Base-by-base conservation (phyloP, 2,329 filamentous ascomycete species). In the Botrytis squamosa region DNA sequence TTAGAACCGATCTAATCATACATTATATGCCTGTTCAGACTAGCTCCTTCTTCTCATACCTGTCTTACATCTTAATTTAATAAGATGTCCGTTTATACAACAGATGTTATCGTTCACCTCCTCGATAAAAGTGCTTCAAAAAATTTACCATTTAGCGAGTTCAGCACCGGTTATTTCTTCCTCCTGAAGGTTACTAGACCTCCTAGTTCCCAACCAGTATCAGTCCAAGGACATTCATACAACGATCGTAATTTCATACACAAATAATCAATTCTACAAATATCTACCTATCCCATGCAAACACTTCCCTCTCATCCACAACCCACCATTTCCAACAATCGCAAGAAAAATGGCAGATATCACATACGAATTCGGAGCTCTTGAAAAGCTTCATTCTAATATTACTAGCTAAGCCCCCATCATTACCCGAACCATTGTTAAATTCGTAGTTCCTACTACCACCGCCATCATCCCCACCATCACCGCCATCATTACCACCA, bases 21-120 rank as follows among this genome's bases (percentile, higher is more conserved):
- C 33, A 33, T 33, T 33, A 33, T 33, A 3, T 33, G 33, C 33
- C 33, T 33, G 33, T 3, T 33, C 33, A 33, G 33, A 33, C 3
- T 4, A 33, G 33, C 3, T 4, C 33, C 3, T 33, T 33, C 33
- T 33, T 33, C 25, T 3, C 9, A 49, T 49, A 49, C 3, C 0
- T 4, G 0, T 25, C 20, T 25, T 25, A 25, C 0, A 1, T 49
- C 8, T 49, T 22, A 49, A 10, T 2, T 0, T 2, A 4, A 49
- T 2, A 22, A 49, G 8, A 25, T 25, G 1, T 49, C 0, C 3
- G 0, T 25, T 12, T 4, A 49, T 3, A 4, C 3, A 10, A 22
- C 46, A 20, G 3, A 49, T 4, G 1, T 4, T 10, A 49, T 1
- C 2, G 1, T 10, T 25, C 20, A 49, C 3, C 20, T 49, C 20